Conservation (phyloP, 495 filamentous ascomycete species). For the Beverwykella pulmonaria region DNA sequence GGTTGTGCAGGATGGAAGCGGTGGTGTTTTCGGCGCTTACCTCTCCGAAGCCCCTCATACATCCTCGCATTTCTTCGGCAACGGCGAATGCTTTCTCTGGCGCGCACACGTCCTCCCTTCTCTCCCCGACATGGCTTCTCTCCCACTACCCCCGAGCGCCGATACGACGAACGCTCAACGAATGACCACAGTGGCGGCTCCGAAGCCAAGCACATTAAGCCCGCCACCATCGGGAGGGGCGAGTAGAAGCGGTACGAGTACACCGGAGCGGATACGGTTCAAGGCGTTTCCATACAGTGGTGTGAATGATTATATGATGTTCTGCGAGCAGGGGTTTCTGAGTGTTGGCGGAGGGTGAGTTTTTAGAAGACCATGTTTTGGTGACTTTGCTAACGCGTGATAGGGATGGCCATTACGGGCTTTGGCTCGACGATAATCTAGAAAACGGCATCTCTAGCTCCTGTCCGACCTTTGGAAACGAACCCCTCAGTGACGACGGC, state of each 20-base stretch:
- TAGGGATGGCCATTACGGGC: constrained; percentile 84
- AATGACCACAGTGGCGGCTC: constrained; percentile 64
- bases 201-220: constrained; percentile 38
- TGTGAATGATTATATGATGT: constrained; percentile 94
- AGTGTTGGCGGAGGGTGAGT: constrained; percentile 79
- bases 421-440: constrained; percentile 90
- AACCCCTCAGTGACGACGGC: constrained; percentile 91
- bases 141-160: constrained; percentile 73
- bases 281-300: constrained; percentile 97
- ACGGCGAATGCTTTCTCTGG: constrained; percentile 98
- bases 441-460: constrained; percentile 79
- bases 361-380: not conserved
- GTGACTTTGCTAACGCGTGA: not conserved
- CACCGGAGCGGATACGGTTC: constrained; percentile 76
- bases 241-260: constrained; percentile 42
- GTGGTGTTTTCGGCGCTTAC: constrained; percentile 90
- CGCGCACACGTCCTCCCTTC: constrained; percentile 66
- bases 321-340: constrained; percentile 84
- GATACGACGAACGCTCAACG: constrained; percentile 72
- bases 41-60: constrained; percentile 84
- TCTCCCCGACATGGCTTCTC: constrained; percentile 53
- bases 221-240: constrained; percentile 42
- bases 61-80: constrained; percentile 85
- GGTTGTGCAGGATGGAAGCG: constrained; percentile 74
- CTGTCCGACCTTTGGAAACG: constrained; percentile 92